Base-by-base conservation (phyloP, 2,329 filamentous ascomycete species). In the Colletotrichum eleusines region DNA sequence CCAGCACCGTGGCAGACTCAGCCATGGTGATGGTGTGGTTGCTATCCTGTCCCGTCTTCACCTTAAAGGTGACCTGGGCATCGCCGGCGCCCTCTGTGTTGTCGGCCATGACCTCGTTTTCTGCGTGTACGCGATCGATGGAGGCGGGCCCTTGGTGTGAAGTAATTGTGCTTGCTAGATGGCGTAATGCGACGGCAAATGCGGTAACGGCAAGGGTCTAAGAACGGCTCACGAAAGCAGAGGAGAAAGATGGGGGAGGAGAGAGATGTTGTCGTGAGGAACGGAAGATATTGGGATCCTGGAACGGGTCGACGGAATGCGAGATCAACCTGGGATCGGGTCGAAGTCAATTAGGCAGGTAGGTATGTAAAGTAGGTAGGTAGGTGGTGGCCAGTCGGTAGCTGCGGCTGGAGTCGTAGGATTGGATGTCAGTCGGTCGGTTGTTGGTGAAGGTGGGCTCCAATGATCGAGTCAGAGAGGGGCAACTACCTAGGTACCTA, bases 1-100 rank as follows among this genome's bases (percentile, higher is more conserved):
- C 94, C 68, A 89, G 86, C 53, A 98, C 92, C 9, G 92, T 92
- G 59, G 92, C 93, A 44, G 89, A 88, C 74, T 92, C 88, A 69
- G 92, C 83, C 78, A 98, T 91, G 67, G 94, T 97, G 79, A 99
- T 85, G 63, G 89, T 91, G 79, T 94, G 95, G 81, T 92, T 94
- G 80, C 89, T 90, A 79, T 98, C 95, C 76, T 91, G 92, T n/a
- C 94, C 95, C n/a, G 94, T 93, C 86, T 98, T 99, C 83, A 99
- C 91, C 84, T 94, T 96, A 89, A 99, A 98, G 81, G 93, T 97
- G 84, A 99, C 85, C 77, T 95, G 91, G 77, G 91, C 84, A 78
- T 95, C 93, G 76, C 89, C 87, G 77, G 84, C 79, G 75, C 86
- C 80, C 72, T 88, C 86, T 76, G 84, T 80, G 78, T 88, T 88